Percentiles rank a stretch among this genome's conserved stretches.
Conservation (phyloP, 441 rosid species). For the Erodium moschatum region DNA sequence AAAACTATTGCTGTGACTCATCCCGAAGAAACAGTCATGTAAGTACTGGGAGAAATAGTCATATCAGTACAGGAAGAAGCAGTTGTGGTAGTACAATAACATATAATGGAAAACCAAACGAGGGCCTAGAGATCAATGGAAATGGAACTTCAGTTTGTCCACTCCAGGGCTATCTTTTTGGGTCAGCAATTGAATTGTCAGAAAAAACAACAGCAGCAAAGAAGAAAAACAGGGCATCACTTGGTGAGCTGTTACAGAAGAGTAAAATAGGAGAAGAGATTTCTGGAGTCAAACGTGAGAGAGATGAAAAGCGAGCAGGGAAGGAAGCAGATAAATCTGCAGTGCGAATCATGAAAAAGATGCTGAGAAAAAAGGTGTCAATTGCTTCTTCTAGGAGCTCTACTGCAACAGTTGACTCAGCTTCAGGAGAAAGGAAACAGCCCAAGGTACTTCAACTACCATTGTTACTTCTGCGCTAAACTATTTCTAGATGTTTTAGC, state of each 20-base stretch:
- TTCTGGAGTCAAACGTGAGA: conserved; percentile 33
- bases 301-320: conserved; percentile 45
- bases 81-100: conserved; percentile 71
- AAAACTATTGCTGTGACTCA: conserved; percentile 46
- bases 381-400: conserved; percentile 42
- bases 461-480: conserved; percentile 1
- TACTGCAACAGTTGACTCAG: conserved; percentile 32
- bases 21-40: conserved; percentile 23
- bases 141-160: conserved; percentile 51
- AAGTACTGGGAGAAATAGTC: conserved; percentile 48
- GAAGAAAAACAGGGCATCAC: conserved; percentile 63
- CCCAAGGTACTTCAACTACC: conserved; percentile 42
- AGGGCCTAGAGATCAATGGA: conserved; percentile 39
- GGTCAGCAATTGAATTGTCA: conserved; percentile 63
- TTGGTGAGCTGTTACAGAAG: conserved; percentile 71
- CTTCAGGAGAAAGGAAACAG: conserved; percentile 52
- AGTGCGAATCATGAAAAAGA: conserved; percentile 48
- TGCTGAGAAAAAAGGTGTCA: conserved; percentile 49
- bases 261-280: conserved; percentile 48
- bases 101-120: conserved; percentile 55
- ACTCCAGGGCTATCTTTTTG: conserved; percentile 63
- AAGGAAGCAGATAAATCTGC: conserved; percentile 57
- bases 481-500: background rate
- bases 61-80: conserved; percentile 64
- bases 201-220: conserved; percentile 50